Percentiles rank a stretch among this genome's conserved stretches.
These are phyloP conservation scores for Nitzschia sp. DNA, from an alignment of 108 stramenopile genomes.

Conservation along the genomic window DNA sequence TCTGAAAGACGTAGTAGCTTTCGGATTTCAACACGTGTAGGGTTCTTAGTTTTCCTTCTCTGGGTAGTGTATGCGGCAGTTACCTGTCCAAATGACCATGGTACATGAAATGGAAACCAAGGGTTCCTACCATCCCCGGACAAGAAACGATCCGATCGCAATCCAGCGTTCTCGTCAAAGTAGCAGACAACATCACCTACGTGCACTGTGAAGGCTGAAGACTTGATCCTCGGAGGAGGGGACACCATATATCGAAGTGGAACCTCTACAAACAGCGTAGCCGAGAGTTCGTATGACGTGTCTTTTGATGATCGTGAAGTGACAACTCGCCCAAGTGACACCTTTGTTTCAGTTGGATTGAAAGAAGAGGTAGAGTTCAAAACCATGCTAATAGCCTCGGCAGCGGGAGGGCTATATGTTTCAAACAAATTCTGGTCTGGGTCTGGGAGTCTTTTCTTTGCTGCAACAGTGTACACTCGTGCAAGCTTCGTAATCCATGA, in stretches of 20 bases:
- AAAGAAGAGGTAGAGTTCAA: too few relatives aligned
- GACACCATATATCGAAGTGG: too few relatives aligned
- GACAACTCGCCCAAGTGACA: too few relatives aligned
- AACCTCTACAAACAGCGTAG: too few relatives aligned
- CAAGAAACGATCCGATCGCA: not conserved
- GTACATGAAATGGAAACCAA: constrained; percentile 42
- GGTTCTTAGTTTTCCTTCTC: not conserved
- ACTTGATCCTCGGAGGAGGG: too few relatives aligned
- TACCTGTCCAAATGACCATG: constrained; percentile 40
- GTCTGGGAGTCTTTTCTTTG: constrained; percentile 4
- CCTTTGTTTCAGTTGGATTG: too few relatives aligned
- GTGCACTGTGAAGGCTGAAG: constrained; percentile 4
- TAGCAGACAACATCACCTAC: constrained; percentile 45
- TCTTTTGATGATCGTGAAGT: too few relatives aligned
- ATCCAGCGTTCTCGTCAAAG: constrained; percentile 15
- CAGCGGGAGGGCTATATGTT: not conserved
- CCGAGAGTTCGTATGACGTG: too few relatives aligned
- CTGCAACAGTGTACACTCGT: constrained; percentile 10
- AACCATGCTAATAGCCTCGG: too few relatives aligned
- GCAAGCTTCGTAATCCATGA: constrained; percentile 24
- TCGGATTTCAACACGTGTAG: constrained; percentile 36
- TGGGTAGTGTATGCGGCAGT: constrained; percentile 24
- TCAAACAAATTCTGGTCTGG: constrained; percentile 14
- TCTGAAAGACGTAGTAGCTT: constrained; percentile 33
- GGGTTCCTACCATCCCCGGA: constrained; percentile 12